Percentiles rank a stretch among this genome's conserved stretches.
Conservation (phyloP, 352 stramenopile genomes). For the Globisporangium spiculum region DNA sequence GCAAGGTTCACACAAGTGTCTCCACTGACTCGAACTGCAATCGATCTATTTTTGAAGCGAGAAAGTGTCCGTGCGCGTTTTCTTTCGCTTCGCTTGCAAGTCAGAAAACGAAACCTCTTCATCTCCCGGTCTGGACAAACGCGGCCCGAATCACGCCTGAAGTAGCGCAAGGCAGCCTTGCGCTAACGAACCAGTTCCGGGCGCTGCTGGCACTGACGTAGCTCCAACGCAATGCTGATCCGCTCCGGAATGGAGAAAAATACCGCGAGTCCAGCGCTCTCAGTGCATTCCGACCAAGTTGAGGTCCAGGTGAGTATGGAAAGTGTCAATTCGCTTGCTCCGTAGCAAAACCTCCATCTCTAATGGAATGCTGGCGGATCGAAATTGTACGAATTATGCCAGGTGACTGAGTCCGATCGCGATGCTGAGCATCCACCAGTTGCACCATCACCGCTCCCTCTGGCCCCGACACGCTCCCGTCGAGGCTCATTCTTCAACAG, state of each 20-base stretch:
- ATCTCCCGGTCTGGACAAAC: not conserved
- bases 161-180: not conserved
- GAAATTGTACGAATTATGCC: not conserved
- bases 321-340: not conserved
- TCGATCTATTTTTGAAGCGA: not conserved
- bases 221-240: not conserved
- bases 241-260: not conserved
- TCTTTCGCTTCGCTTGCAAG: not conserved
- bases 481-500: constrained; percentile 12
- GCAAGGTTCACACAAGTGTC: not conserved
- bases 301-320: not conserved
- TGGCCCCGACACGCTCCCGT: not conserved
- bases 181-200: not conserved
- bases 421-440: not conserved
- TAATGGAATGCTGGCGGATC: not conserved
- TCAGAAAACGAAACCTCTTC: not conserved
- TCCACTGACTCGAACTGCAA: not conserved
- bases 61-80: not conserved
- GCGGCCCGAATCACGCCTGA: not conserved
- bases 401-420: not conserved
- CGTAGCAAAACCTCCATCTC: not conserved
- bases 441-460: not conserved
- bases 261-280: not conserved
- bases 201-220: not conserved
- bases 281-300: not conserved